Evolutionary conservation across 768 basidiomycete species (phyloP).

Genomic region (Lepiota venenata): DNA sequence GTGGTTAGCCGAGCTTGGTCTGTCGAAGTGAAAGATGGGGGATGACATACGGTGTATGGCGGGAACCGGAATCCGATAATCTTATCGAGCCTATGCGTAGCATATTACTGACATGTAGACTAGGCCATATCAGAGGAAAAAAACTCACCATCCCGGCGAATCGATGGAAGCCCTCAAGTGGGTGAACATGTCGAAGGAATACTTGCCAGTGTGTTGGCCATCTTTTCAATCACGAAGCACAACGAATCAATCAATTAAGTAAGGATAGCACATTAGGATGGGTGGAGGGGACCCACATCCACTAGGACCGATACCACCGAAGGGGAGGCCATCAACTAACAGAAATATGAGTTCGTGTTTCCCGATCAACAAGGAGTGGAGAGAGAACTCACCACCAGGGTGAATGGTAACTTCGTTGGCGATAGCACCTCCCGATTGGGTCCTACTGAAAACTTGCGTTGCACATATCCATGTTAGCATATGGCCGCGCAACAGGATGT

Average conservation of each 20-base stretch:
- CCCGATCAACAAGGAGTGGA: too few relatives aligned
- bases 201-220: constrained; percentile 72
- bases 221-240: constrained; percentile 30
- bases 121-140: neutral
- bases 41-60: constrained; percentile 45
- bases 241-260: neutral
- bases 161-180: constrained; percentile 63
- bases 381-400: constrained; percentile 42
- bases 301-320: constrained; percentile 70
- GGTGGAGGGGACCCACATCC: constrained; percentile 51
- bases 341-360: neutral
- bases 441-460: constrained; percentile 58
- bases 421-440: constrained; percentile 65
- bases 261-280: neutral
- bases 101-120: neutral
- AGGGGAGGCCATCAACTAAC: constrained; percentile 60
- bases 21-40: too few relatives aligned
- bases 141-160: constrained; percentile 51
- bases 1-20: too few relatives aligned
- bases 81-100: constrained; percentile 40
- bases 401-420: constrained; percentile 74
- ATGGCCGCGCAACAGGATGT: neutral
- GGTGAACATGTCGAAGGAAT: constrained; percentile 74
- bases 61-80: constrained; percentile 54
- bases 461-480: neutral